Base-by-base conservation (phyloP, 2,329 filamentous ascomycete genomes). In the Grosmannia huntii region DNA sequence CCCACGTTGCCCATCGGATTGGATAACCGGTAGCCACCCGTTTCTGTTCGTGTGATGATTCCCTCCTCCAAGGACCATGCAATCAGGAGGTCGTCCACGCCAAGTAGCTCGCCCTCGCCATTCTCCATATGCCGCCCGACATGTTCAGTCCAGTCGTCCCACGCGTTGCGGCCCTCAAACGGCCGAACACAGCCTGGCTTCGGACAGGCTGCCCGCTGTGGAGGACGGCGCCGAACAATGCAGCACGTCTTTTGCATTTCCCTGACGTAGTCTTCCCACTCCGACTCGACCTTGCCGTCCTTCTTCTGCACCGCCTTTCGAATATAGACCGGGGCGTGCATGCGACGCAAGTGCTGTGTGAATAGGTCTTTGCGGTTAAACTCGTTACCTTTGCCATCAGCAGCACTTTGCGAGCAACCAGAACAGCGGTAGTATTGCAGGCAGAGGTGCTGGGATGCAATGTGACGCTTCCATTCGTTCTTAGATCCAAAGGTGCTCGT, bases 341-440 rank as follows among this genome's bases (percentile, higher is more conserved):
- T 97, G 53, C 92, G 88, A 16, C 91, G 86, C 16, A 95, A 79
- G 66, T 99, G 92, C 68, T 97, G 92, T 0, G 89, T 92, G 70
- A 96, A 99, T 14, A 99, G 81, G 68, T 97, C 92, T 69, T 96
- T 96, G 65, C 92, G 86, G 70, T 96, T 96, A 72, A 96, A 96
- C 69, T 86, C 83, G 59, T 83, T 83, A 4, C 78, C 79, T 62
- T 80, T 82, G 38, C 80, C 79, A 60, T 83, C 80, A 0, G 72
- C 70, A 1, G 74, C 73, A 59, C 72, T 76, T 59, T 77, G 75
- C 0, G 81, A 78, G 60, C 83, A 86, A 2, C 78, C 74, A 0
- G 83, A 85, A 62, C 83, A 86, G 23, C 83, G 77, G 64, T 85
- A 86, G 63, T 80, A 85, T 54, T 80, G 79, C 21, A 86, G 68